Percentiles rank a stretch among this genome's conserved stretches.
Evolutionary conservation across 1,284 basidiomycete species (phyloP).

Genomic region (Rhodotorula sp.): DNA sequence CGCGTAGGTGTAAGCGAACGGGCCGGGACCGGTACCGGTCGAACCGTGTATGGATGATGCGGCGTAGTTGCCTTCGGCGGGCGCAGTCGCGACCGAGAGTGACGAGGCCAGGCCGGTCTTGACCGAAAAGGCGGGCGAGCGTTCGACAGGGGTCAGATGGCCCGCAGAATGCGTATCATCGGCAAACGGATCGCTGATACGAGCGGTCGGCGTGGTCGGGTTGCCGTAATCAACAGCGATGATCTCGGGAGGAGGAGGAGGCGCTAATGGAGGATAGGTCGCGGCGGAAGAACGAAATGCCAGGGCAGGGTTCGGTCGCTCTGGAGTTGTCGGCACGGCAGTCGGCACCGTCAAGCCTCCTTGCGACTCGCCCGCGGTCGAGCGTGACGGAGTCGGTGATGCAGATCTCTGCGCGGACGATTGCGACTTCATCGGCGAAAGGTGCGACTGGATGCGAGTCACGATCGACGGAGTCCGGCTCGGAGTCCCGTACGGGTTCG

Average conservation of each 20-base stretch:
- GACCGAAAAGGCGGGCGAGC: conserved; percentile 7
- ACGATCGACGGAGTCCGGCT: conserved; percentile 20
- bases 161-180: background rate
- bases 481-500: background rate
- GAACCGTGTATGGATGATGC: background rate
- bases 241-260: conserved; percentile 8
- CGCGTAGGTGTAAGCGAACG: background rate
- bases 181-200: background rate
- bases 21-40: background rate
- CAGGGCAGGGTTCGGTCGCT: background rate
- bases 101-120: conserved; percentile 6
- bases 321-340: no score
- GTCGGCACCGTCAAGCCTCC: no score
- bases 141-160: background rate
- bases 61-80: conserved; percentile 4
- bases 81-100: conserved; percentile 7
- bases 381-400: background rate
- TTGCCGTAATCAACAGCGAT: background rate
- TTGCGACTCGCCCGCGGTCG: background rate
- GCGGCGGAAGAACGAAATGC: background rate
- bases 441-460: conserved; percentile 13
- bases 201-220: conserved; percentile 3
- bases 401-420: background rate
- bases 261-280: background rate
- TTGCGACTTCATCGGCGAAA: conserved; percentile 13